Base-by-base conservation (phyloP, 345 rosid species). In the Iberis pinnata region DNA sequence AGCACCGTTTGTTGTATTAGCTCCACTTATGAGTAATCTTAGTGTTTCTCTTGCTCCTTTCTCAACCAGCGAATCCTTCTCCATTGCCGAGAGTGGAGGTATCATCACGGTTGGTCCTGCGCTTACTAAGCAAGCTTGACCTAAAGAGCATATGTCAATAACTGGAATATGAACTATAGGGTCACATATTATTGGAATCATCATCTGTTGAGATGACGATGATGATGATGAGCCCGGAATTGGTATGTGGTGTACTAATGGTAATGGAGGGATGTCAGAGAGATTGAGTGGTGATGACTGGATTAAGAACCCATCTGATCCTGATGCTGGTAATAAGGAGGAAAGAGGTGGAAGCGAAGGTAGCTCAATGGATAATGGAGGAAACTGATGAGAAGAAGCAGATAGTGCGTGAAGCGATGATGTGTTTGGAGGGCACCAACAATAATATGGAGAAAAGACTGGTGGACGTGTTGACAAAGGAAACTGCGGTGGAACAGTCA, bases 31-130 rank as follows among this genome's bases (percentile, higher is more conserved):
- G 37, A 92, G 95, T 33, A 88, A 58, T 31, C 95, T 70, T 24
- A 92, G 78, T 3, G 98, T 92, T 71, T 92, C 97, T 55, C 99
- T 83, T 1, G 99, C 99, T 20, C 97, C 82, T 67, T 83, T 81
- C 49, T 88, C 99, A 9, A 88, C 63, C 58, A 80, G 31, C 2
- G 90, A 74, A 11, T 82, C 87, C 2, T 80, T 61, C 59, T 81
- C 82, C 22, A 52, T n/a, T n/a, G n/a, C 64, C 0, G 4, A 89
- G 80, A 59, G 68, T 2, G 96, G 86, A 12, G 89, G 63, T 52
- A 87, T 76, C 57, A 65, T 65, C 40, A 67, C 50, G 0, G 76
- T 27, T 3, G 93, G 80, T 42, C 97, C 97, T 1, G 90, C 83
- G 46, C 95, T 88, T 41, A 88, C 97, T 48, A 93, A 75, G 69